phyloP scores from a whole-genome alignment of 1,284 basidiomycete genomes.

The Pterulicium gracile region DNA sequence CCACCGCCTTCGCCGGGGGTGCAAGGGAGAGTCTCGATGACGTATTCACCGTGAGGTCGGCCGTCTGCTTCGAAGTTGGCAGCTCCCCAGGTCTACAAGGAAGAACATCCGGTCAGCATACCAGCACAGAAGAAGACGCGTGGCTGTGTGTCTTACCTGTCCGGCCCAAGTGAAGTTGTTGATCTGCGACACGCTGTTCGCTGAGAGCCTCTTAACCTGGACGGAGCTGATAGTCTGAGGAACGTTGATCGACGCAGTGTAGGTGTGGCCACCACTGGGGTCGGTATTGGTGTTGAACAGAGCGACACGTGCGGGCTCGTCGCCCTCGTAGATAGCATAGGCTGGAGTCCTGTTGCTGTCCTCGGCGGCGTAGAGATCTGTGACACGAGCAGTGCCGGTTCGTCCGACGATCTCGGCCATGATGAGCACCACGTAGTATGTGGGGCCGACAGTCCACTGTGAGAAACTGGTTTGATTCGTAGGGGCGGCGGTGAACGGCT shows the following conservation, averaged over 20 bases:
- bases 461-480: conserved; percentile 46
- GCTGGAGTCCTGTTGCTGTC: conserved; percentile 48
- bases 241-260: conserved; percentile 21
- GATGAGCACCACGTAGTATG: conserved; percentile 61
- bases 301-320: conserved; percentile 41
- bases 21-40: conserved; percentile 43
- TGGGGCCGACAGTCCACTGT: conserved; percentile 54
- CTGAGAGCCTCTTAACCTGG: conserved; percentile 45
- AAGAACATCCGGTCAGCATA: neutral
- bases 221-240: conserved; percentile 26
- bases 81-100: neutral
- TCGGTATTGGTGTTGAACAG: conserved; percentile 46
- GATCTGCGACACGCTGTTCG: conserved; percentile 47
- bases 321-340: conserved; percentile 65
- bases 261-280: conserved; percentile 32
- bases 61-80: conserved; percentile 22
- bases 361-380: conserved; percentile 45
- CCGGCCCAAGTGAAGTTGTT: conserved; percentile 67
- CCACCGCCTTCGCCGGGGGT: conserved; percentile 24
- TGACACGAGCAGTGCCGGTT: conserved; percentile 44
- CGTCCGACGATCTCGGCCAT: conserved; percentile 59
- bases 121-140: neutral
- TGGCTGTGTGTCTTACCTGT: conserved; percentile 33
- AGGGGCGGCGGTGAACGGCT: conserved; percentile 33
- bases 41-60: conserved; percentile 26